Base-by-base conservation (phyloP, 108 stramenopile genomes). In the Chaetoceros muelleri region DNA sequence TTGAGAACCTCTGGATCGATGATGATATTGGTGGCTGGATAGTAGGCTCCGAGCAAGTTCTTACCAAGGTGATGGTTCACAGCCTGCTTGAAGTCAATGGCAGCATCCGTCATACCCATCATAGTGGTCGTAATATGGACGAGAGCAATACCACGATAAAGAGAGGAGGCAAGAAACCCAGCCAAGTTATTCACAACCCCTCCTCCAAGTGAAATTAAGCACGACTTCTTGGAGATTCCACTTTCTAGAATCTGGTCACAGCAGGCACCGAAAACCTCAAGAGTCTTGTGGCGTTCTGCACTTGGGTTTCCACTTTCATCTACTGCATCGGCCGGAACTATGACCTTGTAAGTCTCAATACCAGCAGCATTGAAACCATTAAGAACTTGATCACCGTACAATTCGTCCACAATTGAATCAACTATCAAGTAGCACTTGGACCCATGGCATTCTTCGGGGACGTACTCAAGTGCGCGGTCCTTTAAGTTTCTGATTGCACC, bases 21-120 rank as follows among this genome's bases (percentile, higher is more conserved):
- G 49, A 71, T 47, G 49, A 71, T 58, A 30, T 49, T 54, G 52
- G 45, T 51, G 26, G 70, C 64, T 3, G 70, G 64, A 44, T 71
- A 71, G 65, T 71, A 71, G 22, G 40, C 49, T 24, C 70, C 70
- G 25, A 71, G 24, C 46, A 71, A 46, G 52, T 71, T 71, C 70
- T 71, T 71, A 52, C 70, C 70, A 47, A 40, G 57, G 20, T 53
- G 28, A 22, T 31, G 46, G 64, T 71, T 71, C 48, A 71, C 55
- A 28, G 70, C 70, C 55, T 71, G 62, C 53, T 71, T 71, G 58
- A 65, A 65, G 58, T 58, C 57, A 54, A 63, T 59, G 40, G 70
- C 50, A 13, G 70, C 70, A 40, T 71, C 70, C 24, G 44, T 57
- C 70, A 65, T 65, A 45, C 57, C 63, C 63, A 71, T 65, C 52